phyloP scores from a whole-genome alignment of 306 rosid genomes.

The Cucurbita ficifolia region DNA sequence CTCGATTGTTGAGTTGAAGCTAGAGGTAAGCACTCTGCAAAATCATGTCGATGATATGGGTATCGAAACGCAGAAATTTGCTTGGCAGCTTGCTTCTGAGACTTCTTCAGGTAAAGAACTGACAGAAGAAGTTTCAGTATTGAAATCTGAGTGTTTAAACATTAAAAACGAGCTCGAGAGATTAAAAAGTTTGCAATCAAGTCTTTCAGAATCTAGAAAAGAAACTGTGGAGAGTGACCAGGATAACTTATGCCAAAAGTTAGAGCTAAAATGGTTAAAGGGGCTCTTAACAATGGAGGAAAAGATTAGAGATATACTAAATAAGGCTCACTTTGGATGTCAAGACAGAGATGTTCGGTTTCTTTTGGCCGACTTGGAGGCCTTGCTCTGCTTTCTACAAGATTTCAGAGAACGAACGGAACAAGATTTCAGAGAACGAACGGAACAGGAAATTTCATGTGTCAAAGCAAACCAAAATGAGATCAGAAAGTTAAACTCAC shows the following conservation, averaged over 20 bases:
- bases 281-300: conserved; percentile 67
- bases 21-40: conserved; percentile 53
- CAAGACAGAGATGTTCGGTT: conserved; percentile 55
- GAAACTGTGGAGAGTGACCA: conserved; percentile 27
- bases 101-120: conserved; percentile 64
- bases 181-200: conserved; percentile 32
- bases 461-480: conserved; percentile 23
- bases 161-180: conserved; percentile 60
- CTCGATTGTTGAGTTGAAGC: conserved; percentile 59
- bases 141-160: conserved; percentile 65
- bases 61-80: conserved; percentile 38
- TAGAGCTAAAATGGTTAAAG: conserved; percentile 46
- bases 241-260: conserved; percentile 30
- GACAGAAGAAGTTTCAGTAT: conserved; percentile 48
- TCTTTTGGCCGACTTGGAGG: conserved; percentile 47
- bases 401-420: conserved; percentile 57
- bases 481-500: conserved; percentile 25
- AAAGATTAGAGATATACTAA: conserved; percentile 60
- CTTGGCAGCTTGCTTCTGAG: conserved; percentile 66
- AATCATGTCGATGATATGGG: conserved; percentile 67
- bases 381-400: conserved; percentile 42
- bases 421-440: conserved; percentile 55
- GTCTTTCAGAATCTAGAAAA: conserved; percentile 25
- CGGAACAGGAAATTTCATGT: conserved; percentile 35
- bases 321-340: conserved; percentile 43